These are phyloP conservation scores for Puccinia triticina DNA, from an alignment of 1,284 basidiomycete genomes.

Conservation along the genomic window DNA sequence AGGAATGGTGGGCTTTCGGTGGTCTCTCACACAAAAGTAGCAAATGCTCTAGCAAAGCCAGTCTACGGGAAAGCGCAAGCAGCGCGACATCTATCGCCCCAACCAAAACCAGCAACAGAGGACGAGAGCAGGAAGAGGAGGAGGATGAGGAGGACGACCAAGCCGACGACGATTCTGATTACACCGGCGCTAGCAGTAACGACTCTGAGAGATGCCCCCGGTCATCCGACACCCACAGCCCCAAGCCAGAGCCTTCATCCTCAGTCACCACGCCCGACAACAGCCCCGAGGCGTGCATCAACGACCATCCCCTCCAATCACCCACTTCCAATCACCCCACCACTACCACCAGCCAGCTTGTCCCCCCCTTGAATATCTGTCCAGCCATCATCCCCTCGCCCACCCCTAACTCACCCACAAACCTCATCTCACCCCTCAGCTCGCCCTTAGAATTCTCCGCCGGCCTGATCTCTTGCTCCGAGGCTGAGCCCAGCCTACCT, in stretches of 20 bases:
- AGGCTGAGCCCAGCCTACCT: constrained; percentile 34
- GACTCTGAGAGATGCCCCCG: not conserved
- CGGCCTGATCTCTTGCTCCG: constrained; percentile 39
- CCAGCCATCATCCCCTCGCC: not conserved
- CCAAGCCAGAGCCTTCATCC: constrained; percentile 4
- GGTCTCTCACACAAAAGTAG: constrained; percentile 7
- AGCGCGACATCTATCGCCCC: not conserved
- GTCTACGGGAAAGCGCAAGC: not conserved
- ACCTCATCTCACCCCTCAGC: not conserved
- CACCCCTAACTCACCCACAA: not conserved
- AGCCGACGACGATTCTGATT: constrained; percentile 39
- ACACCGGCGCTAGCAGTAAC: constrained; percentile 27
- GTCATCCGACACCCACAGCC: constrained; percentile 13
- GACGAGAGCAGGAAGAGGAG: not conserved
- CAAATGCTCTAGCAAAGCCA: constrained; percentile 23
- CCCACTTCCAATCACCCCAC: not conserved
- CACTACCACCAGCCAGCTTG: not conserved
- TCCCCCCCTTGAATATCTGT: not conserved
- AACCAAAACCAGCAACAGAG: not conserved
- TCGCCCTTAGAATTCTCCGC: not conserved
- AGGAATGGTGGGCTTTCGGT: constrained; percentile 50
- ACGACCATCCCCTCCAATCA: not conserved
- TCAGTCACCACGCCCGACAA: constrained; percentile 7
- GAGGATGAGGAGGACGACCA: constrained; percentile 27
- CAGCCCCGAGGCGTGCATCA: not conserved